phyloP scores from a whole-genome alignment of 352 stramenopile species.

The Globisporangium paddicum region DNA sequence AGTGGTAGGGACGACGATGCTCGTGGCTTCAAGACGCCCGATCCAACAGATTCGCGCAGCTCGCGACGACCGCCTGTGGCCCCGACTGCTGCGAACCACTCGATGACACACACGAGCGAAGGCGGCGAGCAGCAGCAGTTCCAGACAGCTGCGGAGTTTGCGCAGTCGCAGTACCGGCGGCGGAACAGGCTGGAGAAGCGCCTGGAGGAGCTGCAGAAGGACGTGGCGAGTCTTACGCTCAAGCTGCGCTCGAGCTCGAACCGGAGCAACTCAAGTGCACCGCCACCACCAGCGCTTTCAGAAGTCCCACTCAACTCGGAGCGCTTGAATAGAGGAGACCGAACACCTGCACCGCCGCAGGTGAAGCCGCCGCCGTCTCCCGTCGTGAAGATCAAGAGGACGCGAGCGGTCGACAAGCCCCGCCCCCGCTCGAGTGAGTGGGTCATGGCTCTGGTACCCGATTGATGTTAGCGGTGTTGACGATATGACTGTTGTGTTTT shows the following conservation, averaged over 20 bases:
- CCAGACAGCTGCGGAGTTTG: constrained; percentile 15
- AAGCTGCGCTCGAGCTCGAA: constrained; percentile 39
- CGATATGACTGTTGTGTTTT: not conserved
- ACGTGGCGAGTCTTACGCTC: constrained; percentile 71
- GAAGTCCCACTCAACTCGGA: not conserved
- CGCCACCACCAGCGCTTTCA: not conserved
- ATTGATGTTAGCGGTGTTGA: not conserved
- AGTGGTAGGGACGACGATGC: not conserved
- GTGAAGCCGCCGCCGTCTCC: not conserved
- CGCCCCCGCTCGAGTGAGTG: constrained; percentile 12
- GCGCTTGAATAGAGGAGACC: not conserved
- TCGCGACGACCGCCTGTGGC: not conserved
- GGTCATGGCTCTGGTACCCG: not conserved
- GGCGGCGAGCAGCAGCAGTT: constrained; percentile 7
- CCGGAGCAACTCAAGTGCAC: constrained; percentile 18
- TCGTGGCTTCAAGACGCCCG: constrained; percentile 7
- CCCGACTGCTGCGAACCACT: not conserved
- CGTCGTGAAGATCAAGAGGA: constrained; percentile 8
- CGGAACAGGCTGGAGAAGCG: constrained; percentile 61
- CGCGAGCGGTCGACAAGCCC: constrained; percentile 1
- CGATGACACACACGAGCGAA: not conserved
- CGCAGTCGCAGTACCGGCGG: constrained; percentile 36
- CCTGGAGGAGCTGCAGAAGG: constrained; percentile 67
- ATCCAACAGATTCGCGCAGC: not conserved
- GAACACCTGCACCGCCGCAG: not conserved